phyloP scores from a whole-genome alignment of 1,284 basidiomycete genomes.

The Farysia itapuensis region DNA sequence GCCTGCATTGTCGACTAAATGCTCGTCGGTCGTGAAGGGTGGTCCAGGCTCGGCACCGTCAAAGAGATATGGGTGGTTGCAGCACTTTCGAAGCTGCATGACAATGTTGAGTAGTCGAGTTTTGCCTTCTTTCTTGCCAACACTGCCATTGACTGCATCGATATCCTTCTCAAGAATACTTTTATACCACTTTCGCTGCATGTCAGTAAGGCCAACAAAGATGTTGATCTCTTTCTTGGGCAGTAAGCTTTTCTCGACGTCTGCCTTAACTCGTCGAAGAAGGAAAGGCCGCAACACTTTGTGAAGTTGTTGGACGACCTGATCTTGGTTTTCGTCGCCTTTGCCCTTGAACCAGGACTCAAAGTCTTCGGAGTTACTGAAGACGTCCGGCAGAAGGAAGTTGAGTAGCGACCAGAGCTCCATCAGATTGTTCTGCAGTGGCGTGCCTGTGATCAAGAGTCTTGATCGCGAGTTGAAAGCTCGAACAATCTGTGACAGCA shows the following conservation, averaged over 20 bases:
- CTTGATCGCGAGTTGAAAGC: constrained; percentile 85
- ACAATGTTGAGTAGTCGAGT: constrained; percentile 98
- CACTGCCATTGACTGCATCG: constrained; percentile 80
- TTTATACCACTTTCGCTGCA: constrained; percentile 89
- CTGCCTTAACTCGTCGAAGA: constrained; percentile 89
- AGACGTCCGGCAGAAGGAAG: constrained; percentile 67
- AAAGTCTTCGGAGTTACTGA: constrained; percentile 65
- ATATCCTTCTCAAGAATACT: constrained; percentile 93
- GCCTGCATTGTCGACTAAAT: constrained; percentile 88
- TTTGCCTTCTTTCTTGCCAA: constrained; percentile 91
- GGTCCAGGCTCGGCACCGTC: constrained; percentile 79
- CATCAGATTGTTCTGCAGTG: constrained; percentile 94
- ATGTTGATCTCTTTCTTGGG: constrained; percentile 99
- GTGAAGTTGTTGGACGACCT: constrained; percentile 92
- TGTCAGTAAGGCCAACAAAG: constrained; percentile 94
- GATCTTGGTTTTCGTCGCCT: constrained; percentile 67
- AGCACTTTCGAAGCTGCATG: constrained; percentile 78
- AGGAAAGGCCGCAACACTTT: constrained; percentile 95
- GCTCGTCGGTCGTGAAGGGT: constrained; percentile 97
- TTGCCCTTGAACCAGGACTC: constrained; percentile 73
- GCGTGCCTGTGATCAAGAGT: constrained; percentile 93
- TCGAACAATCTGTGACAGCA: constrained; percentile 92
- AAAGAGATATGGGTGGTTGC: constrained; percentile 67
- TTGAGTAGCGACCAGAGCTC: constrained; percentile 95
- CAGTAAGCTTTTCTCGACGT: constrained; percentile 93